Evolutionary conservation across 2,329 filamentous ascomycete genomes (phyloP).

Genomic region (Diaporthe batatas): DNA sequence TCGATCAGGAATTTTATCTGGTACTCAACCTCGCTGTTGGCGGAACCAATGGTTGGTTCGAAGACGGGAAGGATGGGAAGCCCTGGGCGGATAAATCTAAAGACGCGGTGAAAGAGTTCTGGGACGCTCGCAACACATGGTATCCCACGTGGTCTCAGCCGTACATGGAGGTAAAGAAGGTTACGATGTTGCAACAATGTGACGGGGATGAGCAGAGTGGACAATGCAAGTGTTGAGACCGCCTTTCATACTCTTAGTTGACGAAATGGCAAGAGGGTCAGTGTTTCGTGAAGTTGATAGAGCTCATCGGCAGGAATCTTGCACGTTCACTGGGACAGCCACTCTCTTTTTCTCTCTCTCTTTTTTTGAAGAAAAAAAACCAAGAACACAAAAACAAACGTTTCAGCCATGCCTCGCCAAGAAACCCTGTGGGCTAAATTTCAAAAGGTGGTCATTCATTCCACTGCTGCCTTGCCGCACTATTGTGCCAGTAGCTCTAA

Average conservation of each 20-base stretch:
- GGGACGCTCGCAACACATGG: constrained; percentile 76
- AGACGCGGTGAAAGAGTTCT: constrained; percentile 82
- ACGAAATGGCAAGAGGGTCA: neutral
- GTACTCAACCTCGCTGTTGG: constrained; percentile 83
- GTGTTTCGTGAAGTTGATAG: too few species aligned
- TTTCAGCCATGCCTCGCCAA: too few species aligned
- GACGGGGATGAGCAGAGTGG: constrained; percentile 68
- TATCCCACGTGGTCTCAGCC: constrained; percentile 78
- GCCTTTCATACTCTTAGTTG: neutral
- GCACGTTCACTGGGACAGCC: neutral
- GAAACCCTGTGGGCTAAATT: neutral
- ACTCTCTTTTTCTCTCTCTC: too few species aligned
- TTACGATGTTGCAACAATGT: constrained; percentile 79
- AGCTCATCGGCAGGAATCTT: too few species aligned
- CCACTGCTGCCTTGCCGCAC: neutral
- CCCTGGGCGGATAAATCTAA: constrained; percentile 81
- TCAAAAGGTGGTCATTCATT: neutral
- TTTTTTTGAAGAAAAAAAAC: too few species aligned
- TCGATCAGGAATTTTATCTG: constrained; percentile 82
- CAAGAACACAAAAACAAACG: too few species aligned
- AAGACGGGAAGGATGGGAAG: constrained; percentile 78
- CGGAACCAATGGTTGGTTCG: constrained; percentile 86
- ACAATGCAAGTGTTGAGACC: neutral
- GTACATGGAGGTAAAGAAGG: constrained; percentile 76
- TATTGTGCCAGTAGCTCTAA: too few species aligned